A percentile compares a stretch with the other conserved stretches of the same genome.
These are phyloP conservation scores for Leucaena leucocephala DNA, from an alignment of 306 rosid genomes.

Conservation along the genomic window DNA sequence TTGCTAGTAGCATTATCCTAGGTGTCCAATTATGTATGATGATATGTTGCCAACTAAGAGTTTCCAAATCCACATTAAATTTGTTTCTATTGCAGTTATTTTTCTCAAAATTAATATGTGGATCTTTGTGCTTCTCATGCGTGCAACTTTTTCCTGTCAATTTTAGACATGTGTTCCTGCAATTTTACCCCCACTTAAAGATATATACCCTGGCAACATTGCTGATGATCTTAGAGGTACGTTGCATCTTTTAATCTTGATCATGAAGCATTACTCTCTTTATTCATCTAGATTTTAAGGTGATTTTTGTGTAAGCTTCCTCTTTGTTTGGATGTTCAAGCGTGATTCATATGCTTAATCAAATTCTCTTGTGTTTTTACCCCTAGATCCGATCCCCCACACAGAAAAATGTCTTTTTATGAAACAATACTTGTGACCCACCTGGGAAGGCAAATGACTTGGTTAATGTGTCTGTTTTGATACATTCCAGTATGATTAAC, in stretches of 20 bases:
- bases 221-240: constrained; percentile 85
- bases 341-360: not conserved
- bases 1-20: not conserved
- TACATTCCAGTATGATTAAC: not conserved
- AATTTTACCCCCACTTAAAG: constrained; percentile 84
- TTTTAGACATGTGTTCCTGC: constrained; percentile 89
- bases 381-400: not conserved
- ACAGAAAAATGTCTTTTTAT: not conserved
- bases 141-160: constrained; percentile 34
- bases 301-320: constrained; percentile 24
- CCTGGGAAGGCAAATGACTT: not conserved
- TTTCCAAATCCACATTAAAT: constrained; percentile 17
- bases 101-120: constrained; percentile 20
- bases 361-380: not conserved
- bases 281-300: not conserved
- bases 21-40: constrained; percentile 26
- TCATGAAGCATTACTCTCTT: constrained; percentile 10
- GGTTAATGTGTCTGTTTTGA: not conserved
- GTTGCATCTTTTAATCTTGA: constrained; percentile 37
- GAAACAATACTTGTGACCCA: not conserved
- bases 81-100: constrained; percentile 16
- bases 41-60: constrained; percentile 23
- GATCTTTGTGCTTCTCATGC: constrained; percentile 24
- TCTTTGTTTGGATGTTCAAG: constrained; percentile 33
- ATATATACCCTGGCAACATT: constrained; percentile 74